Percentiles rank a stretch among this genome's conserved stretches.
Conservation (phyloP, 345 rosid genomes). For the Erysimum cheiranthoides region DNA sequence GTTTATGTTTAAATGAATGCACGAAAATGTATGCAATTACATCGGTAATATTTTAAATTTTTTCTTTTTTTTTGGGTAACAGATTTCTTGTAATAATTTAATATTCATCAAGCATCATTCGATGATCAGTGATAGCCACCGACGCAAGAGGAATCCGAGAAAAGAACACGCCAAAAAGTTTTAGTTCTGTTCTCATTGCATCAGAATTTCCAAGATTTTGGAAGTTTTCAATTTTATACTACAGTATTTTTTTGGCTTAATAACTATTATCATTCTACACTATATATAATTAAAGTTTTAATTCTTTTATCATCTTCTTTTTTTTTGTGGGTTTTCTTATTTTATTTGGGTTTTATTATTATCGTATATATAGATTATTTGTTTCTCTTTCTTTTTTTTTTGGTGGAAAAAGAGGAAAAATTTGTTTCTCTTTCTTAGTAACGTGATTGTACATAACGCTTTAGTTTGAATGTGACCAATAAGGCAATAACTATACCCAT, state of each 20-base stretch:
- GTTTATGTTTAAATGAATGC: background rate
- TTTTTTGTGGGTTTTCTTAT: background rate
- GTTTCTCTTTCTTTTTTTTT: background rate
- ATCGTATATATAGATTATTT: background rate
- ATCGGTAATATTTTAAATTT: background rate
- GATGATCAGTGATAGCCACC: slow-evolving; percentile 33
- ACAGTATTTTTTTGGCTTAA: background rate
- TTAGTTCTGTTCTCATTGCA: slow-evolving; percentile 5
- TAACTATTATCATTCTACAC: background rate
- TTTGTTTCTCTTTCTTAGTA: slow-evolving; percentile 1
- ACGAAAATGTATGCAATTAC: slow-evolving; percentile 15
- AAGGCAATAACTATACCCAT: background rate
- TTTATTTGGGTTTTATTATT: background rate
- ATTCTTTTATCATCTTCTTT: background rate
- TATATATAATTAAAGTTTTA: background rate
- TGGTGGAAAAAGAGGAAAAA: no score
- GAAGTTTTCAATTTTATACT: slow-evolving; percentile 9
- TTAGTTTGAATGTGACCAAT: slow-evolving; percentile 7
- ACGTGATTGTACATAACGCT: slow-evolving; percentile 6
- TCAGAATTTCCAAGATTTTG: slow-evolving; percentile 21
- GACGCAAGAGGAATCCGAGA: slow-evolving; percentile 39
- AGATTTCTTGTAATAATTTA: background rate
- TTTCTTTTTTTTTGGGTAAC: no score
- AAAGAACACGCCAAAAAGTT: slow-evolving; percentile 27
- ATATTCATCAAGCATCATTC: slow-evolving; percentile 29